A percentile compares a stretch with the other conserved stretches of the same genome.
These are phyloP conservation scores for Kwoniella europaea DNA, from an alignment of 768 basidiomycete genomes.

Conservation along the genomic window DNA sequence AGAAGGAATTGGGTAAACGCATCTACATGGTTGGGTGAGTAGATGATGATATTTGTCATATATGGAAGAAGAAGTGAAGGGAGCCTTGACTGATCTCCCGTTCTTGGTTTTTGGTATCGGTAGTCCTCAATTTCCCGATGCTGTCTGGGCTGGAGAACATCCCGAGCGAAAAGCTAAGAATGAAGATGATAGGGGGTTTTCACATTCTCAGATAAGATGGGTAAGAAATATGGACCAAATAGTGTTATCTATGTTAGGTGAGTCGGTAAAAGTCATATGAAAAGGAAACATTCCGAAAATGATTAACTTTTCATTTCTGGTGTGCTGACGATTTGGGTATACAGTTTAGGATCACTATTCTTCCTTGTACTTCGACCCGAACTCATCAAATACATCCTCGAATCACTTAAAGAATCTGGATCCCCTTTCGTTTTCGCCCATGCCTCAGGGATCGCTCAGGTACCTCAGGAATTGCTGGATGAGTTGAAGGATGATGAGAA, in stretches of 20 bases:
- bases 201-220: slow-evolving; percentile 36
- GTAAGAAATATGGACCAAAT: slow-evolving; percentile 28
- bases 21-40: slow-evolving; percentile 40
- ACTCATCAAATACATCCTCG: slow-evolving; percentile 30
- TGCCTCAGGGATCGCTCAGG: slow-evolving; percentile 23
- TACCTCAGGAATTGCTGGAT: slow-evolving; percentile 25
- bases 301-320: background rate
- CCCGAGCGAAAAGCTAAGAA: background rate
- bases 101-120: background rate
- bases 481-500: slow-evolving; percentile 24
- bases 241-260: slow-evolving; percentile 38
- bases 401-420: slow-evolving; percentile 27
- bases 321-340: background rate
- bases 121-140: slow-evolving; percentile 35
- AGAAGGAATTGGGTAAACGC: slow-evolving; percentile 22
- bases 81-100: no score
- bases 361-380: slow-evolving; percentile 37
- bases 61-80: no score
- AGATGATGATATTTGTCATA: no score
- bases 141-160: slow-evolving; percentile 26
- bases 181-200: slow-evolving; percentile 30
- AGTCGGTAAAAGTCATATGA: background rate
- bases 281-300: no score
- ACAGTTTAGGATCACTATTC: slow-evolving; percentile 38
- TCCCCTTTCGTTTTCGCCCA: slow-evolving; percentile 40